These are phyloP conservation scores for Wickerhamomyces chaumierensis DNA, from an alignment of 805 yeast genomes.

Conservation along the genomic window DNA sequence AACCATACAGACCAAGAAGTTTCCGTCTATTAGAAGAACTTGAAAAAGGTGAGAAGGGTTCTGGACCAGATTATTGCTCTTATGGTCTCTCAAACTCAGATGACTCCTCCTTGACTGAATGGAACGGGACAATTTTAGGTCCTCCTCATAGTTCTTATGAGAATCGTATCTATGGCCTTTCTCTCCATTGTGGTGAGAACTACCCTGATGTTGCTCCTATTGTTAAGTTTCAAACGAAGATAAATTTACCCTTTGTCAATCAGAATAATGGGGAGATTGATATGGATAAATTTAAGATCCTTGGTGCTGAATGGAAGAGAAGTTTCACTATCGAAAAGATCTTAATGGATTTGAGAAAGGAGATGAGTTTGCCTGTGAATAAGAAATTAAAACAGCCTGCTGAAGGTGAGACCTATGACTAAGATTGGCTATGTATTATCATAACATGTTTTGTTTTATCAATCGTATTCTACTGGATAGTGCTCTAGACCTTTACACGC, in stretches of 20 bases:
- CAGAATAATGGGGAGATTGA: constrained; percentile 43
- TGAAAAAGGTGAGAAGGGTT: constrained; percentile 96
- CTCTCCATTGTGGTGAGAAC: constrained; percentile 66
- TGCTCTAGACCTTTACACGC: too few relatives aligned
- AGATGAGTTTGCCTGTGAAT: constrained; percentile 77
- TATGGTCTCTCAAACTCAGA: constrained; percentile 86
- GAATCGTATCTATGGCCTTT: constrained; percentile 81
- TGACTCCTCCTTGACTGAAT: constrained; percentile 84
- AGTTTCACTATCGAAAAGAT: constrained; percentile 91
- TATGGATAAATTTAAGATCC: constrained; percentile 45
- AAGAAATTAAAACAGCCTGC: constrained; percentile 84
- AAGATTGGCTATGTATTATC: too few relatives aligned
- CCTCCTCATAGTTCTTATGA: constrained; percentile 91
- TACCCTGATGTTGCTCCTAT: constrained; percentile 89
- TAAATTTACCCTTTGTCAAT: constrained; percentile 90
- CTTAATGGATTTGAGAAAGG: constrained; percentile 76
- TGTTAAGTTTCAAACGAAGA: constrained; percentile 69
- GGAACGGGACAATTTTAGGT: constrained; percentile 98
- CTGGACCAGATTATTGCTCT: constrained; percentile 94
- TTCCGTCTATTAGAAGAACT: constrained; percentile 91
- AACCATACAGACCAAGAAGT: constrained; percentile 83
- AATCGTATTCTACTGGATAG: too few relatives aligned
- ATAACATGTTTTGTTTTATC: too few relatives aligned
- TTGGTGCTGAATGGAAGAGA: constrained; percentile 72
- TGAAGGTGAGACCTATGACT: constrained; percentile 63